Evolutionary conservation across 2,329 filamentous ascomycete genomes (phyloP), one percentile per base, ranked within the genome.

Genomic region (Lachnellula occidentalis): DNA sequence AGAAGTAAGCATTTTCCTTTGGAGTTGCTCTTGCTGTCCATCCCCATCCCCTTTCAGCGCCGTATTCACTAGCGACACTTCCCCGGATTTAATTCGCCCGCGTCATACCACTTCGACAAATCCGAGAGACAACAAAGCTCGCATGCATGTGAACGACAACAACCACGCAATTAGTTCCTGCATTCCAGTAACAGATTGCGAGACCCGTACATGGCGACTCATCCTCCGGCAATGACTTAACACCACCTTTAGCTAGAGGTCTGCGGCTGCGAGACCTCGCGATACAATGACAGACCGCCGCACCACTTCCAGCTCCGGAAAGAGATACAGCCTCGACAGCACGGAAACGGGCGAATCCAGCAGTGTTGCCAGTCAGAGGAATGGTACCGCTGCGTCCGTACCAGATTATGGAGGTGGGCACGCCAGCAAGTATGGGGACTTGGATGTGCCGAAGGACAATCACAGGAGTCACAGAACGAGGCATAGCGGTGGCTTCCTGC

Each of bases 261-360:
- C 51, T 53, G 27, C 27, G 27, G 27, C 27, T 31, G 27, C 27
- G 27, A 31, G 27, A 31, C 27, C 27, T 45, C 56, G 45, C 54
- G 53, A 57, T 21, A 64, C 53, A 22, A 68, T 68, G 66, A 57
- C 60, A 50, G 62, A 62, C 17, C 50, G 61, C 66, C 39, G 61
- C 45, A 54, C 60, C 15, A 58, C 57, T 39, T 60, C 60, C 8
- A 62, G 58, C 34, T 56, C 57, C 1, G 57, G 47, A 5, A 54
- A 57, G 64, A 67, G 59, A 66, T 69, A 47, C 48, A 72, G 71
- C 59, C 61, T 66, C 57, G 66, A 62, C 12, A 73, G 72, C 62
- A 71, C 74, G 61, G 75, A 77, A 45, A 71, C 71, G 8, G 74
- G 73, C 58, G 75, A 76, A 61, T 73, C 76, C 51, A 79, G 74